Evolutionary conservation across 2,329 filamentous ascomycete species (phyloP).

Genomic region (Tolypocladium amazonense): DNA sequence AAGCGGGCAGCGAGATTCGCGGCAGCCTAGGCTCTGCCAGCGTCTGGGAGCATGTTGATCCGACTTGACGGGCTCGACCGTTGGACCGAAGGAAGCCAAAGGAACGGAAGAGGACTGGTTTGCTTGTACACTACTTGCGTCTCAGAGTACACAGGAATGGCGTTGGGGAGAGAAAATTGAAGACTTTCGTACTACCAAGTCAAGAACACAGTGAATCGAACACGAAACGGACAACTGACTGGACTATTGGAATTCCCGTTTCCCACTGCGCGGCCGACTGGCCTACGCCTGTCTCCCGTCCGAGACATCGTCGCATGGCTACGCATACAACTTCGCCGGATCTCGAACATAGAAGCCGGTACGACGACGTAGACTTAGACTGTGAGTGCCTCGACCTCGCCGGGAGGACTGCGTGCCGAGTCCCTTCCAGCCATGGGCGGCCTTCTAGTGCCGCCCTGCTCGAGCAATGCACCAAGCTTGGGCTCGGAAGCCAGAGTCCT

Average conservation of each 20-base stretch:
- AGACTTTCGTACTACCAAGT: not conserved
- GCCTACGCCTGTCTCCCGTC: not conserved
- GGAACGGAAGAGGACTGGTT: not conserved
- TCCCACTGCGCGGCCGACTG: not conserved
- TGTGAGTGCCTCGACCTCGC: not conserved
- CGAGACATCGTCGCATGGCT: not conserved
- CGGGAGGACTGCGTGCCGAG: not conserved
- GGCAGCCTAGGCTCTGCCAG: conserved; percentile 15
- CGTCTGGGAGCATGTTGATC: not conserved
- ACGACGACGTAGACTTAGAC: not conserved
- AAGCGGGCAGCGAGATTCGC: conserved; percentile 42
- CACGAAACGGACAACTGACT: not conserved
- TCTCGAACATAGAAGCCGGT: not conserved
- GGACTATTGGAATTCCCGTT: not conserved
- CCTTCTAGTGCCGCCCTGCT: not conserved
- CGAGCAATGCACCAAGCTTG: not conserved
- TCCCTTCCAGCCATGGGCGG: not conserved
- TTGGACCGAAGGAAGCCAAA: not conserved
- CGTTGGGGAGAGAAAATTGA: not conserved
- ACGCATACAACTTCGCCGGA: not conserved
- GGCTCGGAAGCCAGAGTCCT: not conserved
- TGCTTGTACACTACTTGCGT: not conserved
- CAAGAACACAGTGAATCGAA: not conserved
- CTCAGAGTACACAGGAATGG: not conserved
- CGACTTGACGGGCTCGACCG: not conserved